phyloP scores from a whole-genome alignment of 441 rosid species.

The Francoa sonchifolia region DNA sequence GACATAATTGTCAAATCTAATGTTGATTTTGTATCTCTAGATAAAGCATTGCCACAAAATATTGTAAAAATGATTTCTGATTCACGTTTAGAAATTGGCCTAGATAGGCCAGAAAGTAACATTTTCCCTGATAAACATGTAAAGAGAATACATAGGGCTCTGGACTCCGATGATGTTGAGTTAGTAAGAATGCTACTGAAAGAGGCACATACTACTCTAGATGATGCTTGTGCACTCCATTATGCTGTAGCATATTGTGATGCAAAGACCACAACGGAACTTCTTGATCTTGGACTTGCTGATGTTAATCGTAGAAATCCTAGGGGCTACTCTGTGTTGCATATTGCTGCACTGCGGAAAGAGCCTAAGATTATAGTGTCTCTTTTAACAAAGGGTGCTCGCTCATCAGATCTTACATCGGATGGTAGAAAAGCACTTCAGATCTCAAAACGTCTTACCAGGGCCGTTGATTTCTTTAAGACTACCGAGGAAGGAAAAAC shows the following conservation, averaged over 20 bases:
- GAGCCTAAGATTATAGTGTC: constrained; percentile 72
- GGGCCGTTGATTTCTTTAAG: constrained; percentile 38
- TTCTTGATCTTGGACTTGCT: constrained; percentile 67
- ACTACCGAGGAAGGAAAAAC: constrained; percentile 46
- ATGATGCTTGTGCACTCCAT: constrained; percentile 66
- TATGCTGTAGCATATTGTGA: constrained; percentile 78
- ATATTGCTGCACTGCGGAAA: constrained; percentile 68
- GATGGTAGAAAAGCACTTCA: constrained; percentile 71
- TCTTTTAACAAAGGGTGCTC: constrained; percentile 67
- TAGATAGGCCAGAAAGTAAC: constrained; percentile 18
- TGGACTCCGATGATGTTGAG: constrained; percentile 86
- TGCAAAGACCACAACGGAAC: constrained; percentile 54
- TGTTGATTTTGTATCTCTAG: constrained; percentile 43
- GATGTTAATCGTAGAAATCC: constrained; percentile 48
- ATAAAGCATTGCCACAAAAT: constrained; percentile 43
- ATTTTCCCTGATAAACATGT: constrained; percentile 38
- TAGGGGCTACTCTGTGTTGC: constrained; percentile 70
- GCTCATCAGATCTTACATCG: constrained; percentile 39
- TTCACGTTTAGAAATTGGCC: constrained; percentile 27
- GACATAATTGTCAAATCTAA: constrained; percentile 47
- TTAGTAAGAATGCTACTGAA: constrained; percentile 60
- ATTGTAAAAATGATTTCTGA: constrained; percentile 33
- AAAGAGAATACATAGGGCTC: constrained; percentile 55
- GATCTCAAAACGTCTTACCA: constrained; percentile 57
- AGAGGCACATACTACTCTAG: constrained; percentile 55